Conservation (phyloP, 345 rosid genomes). For the Crucihimalaya himalaica region DNA sequence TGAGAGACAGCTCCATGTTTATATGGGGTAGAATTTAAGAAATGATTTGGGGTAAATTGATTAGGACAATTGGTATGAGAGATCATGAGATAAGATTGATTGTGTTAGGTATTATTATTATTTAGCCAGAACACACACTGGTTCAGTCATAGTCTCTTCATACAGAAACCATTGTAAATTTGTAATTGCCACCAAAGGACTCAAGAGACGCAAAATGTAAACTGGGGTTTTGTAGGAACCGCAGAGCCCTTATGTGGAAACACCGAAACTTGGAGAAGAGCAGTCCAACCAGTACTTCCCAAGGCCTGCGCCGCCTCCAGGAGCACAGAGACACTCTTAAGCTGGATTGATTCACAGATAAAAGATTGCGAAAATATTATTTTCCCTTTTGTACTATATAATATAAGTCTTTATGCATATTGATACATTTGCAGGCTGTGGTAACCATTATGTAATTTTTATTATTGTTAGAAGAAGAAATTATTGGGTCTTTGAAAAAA, state of each 20-base stretch:
- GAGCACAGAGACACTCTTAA: constrained; percentile 67
- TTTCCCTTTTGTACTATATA: constrained; percentile 15
- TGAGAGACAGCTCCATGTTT: constrained; percentile 6
- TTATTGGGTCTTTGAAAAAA: constrained; percentile 13
- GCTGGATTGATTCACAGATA: constrained; percentile 31
- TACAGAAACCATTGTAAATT: neutral
- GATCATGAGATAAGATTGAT: neutral
- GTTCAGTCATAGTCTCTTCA: neutral
- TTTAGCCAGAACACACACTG: neutral
- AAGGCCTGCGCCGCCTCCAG: constrained; percentile 77
- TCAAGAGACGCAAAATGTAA: neutral
- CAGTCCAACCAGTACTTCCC: constrained; percentile 54
- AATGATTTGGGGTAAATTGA: neutral
- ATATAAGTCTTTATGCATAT: constrained; percentile 9
- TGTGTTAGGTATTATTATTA: neutral
- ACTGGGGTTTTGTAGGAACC: constrained; percentile 32
- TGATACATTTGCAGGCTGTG: constrained; percentile 28
- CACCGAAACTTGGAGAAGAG: constrained; percentile 56
- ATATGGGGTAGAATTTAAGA: constrained; percentile 7
- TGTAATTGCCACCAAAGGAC: neutral
- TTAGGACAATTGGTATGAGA: neutral
- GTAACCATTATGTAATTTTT: constrained; percentile 19
- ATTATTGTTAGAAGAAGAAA: constrained; percentile 21
- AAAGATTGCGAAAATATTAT: neutral
- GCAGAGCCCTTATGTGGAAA: constrained; percentile 81